Conservation (phyloP, 371 early-diverging fungal genomes). For the Mucor circinelloides region DNA sequence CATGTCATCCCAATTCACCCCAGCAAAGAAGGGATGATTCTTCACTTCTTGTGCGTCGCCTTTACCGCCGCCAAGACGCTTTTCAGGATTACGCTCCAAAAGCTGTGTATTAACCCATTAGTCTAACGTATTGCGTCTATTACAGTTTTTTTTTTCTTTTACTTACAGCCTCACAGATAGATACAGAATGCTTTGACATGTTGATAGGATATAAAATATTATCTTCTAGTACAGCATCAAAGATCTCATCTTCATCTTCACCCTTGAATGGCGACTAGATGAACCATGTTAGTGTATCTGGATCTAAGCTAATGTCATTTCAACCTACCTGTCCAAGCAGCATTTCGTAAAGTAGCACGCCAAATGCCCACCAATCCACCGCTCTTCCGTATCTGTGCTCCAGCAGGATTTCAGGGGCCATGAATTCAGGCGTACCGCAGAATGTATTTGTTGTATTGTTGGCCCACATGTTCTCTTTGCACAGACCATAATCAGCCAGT, state of each 20-base stretch:
- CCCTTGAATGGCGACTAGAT: constrained; percentile 87
- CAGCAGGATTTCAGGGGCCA: constrained; percentile 98
- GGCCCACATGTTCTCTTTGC: constrained; percentile 92
- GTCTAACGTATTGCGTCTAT: neutral
- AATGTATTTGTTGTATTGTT: constrained; percentile 88
- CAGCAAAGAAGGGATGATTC: constrained; percentile 88
- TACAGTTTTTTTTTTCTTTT: neutral
- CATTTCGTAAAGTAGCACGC: constrained; percentile 98
- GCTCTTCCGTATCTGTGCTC: constrained; percentile 91
- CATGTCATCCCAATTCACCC: constrained; percentile 91
- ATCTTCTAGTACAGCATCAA: constrained; percentile 89
- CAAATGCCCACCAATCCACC: constrained; percentile 99
- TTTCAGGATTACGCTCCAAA: constrained; percentile 80
- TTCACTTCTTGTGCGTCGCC: constrained; percentile 90
- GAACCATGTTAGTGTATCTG: neutral
- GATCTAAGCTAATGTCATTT: neutral
- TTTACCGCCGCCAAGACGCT: constrained; percentile 81
- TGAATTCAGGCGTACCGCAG: constrained; percentile 99
- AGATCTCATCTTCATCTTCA: constrained; percentile 92
- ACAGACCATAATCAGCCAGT: constrained; percentile 98
- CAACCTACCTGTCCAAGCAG: constrained; percentile 69
- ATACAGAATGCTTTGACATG: constrained; percentile 85
- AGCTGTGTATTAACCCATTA: constrained; percentile 42
- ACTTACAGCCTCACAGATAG: constrained; percentile 76
- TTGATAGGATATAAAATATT: constrained; percentile 87